Evolutionary conservation across 1,284 basidiomycete genomes (phyloP).

Genomic region (Ceratobasidium sp.): DNA sequence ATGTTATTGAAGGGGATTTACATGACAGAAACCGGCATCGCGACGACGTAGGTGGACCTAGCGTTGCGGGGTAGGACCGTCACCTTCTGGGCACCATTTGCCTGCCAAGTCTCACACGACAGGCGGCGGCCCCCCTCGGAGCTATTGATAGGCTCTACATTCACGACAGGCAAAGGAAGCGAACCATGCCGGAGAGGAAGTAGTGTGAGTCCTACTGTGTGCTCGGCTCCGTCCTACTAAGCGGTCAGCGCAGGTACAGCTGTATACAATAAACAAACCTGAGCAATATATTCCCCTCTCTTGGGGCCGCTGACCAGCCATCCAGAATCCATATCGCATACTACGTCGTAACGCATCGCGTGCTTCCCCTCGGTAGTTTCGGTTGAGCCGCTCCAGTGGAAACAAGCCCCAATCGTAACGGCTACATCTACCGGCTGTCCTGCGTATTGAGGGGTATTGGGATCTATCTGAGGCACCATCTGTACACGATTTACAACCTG

Average conservation of each 20-base stretch:
- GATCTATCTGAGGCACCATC: constrained; percentile 62
- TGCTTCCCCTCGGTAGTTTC: constrained; percentile 61
- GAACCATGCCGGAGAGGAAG: constrained; percentile 85
- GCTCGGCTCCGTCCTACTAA: constrained; percentile 69
- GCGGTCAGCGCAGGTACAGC: background rate
- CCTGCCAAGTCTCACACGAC: constrained; percentile 74
- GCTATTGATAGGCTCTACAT: constrained; percentile 70
- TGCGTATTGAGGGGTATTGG: constrained; percentile 70
- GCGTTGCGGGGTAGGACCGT: constrained; percentile 82
- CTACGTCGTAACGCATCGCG: constrained; percentile 76
- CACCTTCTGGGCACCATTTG: constrained; percentile 80
- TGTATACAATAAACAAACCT: constrained; percentile 60
- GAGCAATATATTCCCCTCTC: constrained; percentile 79
- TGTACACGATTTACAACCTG: constrained; percentile 81
- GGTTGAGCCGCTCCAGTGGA: constrained; percentile 75
- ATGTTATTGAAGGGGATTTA: background rate
- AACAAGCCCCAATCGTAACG: constrained; percentile 74
- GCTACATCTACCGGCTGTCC: constrained; percentile 80
- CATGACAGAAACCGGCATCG: constrained; percentile 60
- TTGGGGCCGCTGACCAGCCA: constrained; percentile 88
- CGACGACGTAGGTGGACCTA: constrained; percentile 80
- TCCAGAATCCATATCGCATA: constrained; percentile 76
- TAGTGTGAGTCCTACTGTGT: constrained; percentile 73
- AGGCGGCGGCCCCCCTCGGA: constrained; percentile 61
- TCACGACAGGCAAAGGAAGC: constrained; percentile 76